Percentiles rank a stretch among this genome's conserved stretches.
These are phyloP conservation scores for Botryotinia narcissicola DNA, from an alignment of 2,329 filamentous ascomycete genomes.

Conservation along the genomic window DNA sequence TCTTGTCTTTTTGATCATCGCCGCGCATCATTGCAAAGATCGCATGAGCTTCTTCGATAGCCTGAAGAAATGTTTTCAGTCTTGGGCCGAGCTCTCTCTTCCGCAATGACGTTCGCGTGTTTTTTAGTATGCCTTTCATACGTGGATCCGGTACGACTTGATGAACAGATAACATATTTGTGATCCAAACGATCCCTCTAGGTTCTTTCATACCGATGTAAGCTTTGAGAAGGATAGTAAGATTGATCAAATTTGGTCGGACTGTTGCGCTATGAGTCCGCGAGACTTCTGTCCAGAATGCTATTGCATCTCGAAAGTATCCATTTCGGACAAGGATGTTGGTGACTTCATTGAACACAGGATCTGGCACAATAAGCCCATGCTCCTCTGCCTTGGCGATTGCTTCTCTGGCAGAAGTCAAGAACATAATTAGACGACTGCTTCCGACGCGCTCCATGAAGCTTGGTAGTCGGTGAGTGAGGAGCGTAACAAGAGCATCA, in stretches of 20 bases:
- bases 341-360: conserved; percentile 33
- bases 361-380: conserved; percentile 28
- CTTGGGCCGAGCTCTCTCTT: background rate
- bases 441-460: conserved; percentile 13
- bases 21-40: conserved; percentile 23
- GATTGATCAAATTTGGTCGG: conserved; percentile 27
- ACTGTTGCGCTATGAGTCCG: conserved; percentile 21
- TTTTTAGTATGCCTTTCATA: conserved; percentile 28
- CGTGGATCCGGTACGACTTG: conserved; percentile 29
- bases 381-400: conserved; percentile 28
- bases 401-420: conserved; percentile 21
- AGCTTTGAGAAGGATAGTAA: conserved; percentile 34
- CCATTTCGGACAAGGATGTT: conserved; percentile 30
- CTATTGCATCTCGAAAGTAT: conserved; percentile 27
- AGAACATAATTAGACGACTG: conserved; percentile 2
- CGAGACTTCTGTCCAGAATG: conserved; percentile 35
- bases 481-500: conserved; percentile 27
- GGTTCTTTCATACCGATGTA: conserved; percentile 31
- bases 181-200: conserved; percentile 34
- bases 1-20: conserved; percentile 14
- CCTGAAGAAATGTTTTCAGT: conserved; percentile 18
- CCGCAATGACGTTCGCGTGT: background rate
- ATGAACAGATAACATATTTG: conserved; percentile 29
- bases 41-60: conserved; percentile 23
- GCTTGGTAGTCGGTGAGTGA: conserved; percentile 32